These are phyloP conservation scores for Sarocladiaceae sp. DNA, from an alignment of 2,329 filamentous ascomycete species.

Conservation along the genomic window DNA sequence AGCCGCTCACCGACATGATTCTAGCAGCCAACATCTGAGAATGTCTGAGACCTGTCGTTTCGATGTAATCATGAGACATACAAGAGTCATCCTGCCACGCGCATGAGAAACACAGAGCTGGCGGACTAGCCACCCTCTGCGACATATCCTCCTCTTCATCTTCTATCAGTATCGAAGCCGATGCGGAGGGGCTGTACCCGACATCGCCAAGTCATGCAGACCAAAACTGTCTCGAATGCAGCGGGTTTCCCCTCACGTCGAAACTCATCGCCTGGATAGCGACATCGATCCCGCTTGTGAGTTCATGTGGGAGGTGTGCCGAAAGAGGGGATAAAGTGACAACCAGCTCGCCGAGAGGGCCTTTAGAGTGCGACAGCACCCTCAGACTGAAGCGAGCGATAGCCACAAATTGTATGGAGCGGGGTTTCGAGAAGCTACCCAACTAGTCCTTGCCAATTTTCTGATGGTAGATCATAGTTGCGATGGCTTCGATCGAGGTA, in stretches of 20 bases:
- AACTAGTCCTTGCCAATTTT: too few species aligned
- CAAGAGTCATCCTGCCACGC: too few species aligned
- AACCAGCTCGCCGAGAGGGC: neutral
- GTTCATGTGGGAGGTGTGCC: neutral
- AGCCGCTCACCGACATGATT: slow-evolving; percentile 2
- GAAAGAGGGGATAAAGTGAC: neutral
- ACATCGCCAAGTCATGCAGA: neutral
- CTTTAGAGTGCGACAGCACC: neutral
- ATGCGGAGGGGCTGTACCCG: too few species aligned
- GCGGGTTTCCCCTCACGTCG: neutral
- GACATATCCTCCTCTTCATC: too few species aligned
- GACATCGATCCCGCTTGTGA: neutral
- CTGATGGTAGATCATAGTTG: too few species aligned
- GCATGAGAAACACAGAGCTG: neutral
- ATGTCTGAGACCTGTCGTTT: slow-evolving; percentile 7
- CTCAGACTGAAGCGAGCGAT: neutral
- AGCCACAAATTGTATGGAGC: too few species aligned
- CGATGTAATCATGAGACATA: neutral
- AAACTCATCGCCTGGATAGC: neutral
- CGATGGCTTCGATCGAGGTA: too few species aligned
- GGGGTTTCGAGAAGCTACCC: too few species aligned
- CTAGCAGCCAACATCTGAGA: too few species aligned
- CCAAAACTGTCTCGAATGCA: neutral
- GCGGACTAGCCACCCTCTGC: too few species aligned
- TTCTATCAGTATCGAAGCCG: too few species aligned